phyloP scores from a whole-genome alignment of 192 early-diverging fungal species.

The Linderina pennispora region DNA sequence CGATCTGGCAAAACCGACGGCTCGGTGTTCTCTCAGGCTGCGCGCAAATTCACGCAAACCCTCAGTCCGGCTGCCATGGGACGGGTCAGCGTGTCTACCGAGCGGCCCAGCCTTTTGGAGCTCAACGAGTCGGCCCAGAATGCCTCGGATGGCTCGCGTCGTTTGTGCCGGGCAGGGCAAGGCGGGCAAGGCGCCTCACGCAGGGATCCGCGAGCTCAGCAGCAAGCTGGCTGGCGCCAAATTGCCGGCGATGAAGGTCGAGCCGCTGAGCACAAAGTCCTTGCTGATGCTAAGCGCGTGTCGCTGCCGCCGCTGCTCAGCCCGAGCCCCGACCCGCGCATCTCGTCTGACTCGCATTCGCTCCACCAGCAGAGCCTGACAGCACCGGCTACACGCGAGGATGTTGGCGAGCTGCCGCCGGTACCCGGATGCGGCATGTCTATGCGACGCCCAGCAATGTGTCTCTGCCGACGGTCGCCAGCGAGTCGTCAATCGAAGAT shows the following conservation, averaged over 20 bases:
- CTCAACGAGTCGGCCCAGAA: too few relatives aligned
- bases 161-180: conserved; percentile 4
- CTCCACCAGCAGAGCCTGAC: not conserved
- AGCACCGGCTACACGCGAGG: not conserved
- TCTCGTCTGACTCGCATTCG: not conserved
- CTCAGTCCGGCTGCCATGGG: conserved; percentile 11
- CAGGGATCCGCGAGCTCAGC: conserved; percentile 14
- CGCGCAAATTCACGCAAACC: conserved; percentile 30
- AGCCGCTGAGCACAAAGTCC: not conserved
- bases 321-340: not conserved
- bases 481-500: too few relatives aligned
- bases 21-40: conserved; percentile 19
- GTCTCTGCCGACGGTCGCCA: too few relatives aligned
- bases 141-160: conserved; percentile 24
- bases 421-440: too few relatives aligned
- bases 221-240: not conserved
- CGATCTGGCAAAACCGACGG: not conserved
- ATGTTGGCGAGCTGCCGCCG: not conserved
- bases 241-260: not conserved
- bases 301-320: not conserved
- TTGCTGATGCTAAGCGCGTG: not conserved
- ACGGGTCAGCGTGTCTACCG: conserved; percentile 44
- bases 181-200: conserved; percentile 17
- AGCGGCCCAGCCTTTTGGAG: conserved; percentile 43
- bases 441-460: too few relatives aligned